A percentile compares a stretch with the other conserved stretches of the same genome.
Conservation (phyloP, 2,329 filamentous ascomycete genomes). For the Chrysoporthe deuterocubensis region DNA sequence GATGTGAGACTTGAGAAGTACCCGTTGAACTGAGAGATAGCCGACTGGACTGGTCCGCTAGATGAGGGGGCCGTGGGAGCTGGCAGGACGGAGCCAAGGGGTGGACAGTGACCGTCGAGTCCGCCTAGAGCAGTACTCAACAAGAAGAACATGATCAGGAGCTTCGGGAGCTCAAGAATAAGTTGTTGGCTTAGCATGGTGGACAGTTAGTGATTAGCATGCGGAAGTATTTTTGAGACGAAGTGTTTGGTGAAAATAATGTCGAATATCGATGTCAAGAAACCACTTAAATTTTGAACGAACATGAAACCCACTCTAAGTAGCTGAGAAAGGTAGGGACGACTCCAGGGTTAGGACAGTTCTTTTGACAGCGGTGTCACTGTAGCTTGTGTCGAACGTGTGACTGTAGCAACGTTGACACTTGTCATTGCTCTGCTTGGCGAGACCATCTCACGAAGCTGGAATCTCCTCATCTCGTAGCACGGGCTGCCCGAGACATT, state of each 20-base stretch:
- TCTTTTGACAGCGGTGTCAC: not conserved
- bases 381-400: not conserved
- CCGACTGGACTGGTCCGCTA: slow-evolving; percentile 37
- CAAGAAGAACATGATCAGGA: not conserved
- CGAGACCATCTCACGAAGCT: not conserved
- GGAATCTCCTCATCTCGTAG: not conserved
- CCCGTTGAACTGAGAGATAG: slow-evolving; percentile 32
- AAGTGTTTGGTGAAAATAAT: not conserved
- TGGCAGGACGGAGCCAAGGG: slow-evolving; percentile 47
- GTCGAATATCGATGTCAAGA: not conserved
- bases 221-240: not conserved
- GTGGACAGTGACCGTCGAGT: slow-evolving; percentile 45
- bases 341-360: not conserved
- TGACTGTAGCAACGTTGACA: not conserved
- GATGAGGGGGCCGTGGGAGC: slow-evolving; percentile 40
- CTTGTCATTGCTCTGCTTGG: not conserved
- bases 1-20: slow-evolving; percentile 36
- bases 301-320: not conserved
- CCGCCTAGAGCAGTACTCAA: slow-evolving; percentile 13
- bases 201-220: not conserved
- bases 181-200: not conserved
- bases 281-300: not conserved
- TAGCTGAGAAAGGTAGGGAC: not conserved
- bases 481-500: not conserved
- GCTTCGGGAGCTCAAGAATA: not conserved